Conservation (phyloP, 345 rosid genomes). For the Citrus unshiu region DNA sequence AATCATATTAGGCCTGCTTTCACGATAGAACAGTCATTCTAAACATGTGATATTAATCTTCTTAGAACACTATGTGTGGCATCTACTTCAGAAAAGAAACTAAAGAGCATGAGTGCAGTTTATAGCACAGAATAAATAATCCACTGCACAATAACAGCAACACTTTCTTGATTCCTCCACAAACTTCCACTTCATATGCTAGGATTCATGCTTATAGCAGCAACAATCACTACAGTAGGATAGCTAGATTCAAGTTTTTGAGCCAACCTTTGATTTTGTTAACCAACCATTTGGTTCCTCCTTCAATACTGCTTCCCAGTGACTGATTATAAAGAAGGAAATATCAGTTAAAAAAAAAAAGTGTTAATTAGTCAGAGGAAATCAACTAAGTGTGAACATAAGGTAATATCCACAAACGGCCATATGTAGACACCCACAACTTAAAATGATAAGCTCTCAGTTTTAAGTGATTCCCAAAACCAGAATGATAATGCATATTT, state of each 20-base stretch:
- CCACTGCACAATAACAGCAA: background rate
- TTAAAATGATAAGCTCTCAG: background rate
- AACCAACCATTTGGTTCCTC: conserved; percentile 92
- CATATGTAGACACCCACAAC: background rate
- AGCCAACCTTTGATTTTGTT: conserved; percentile 83
- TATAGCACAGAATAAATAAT: background rate
- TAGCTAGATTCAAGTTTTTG: background rate
- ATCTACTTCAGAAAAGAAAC: background rate
- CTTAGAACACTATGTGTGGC: background rate
- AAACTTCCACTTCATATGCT: background rate
- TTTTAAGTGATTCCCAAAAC: background rate
- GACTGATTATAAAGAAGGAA: conserved; percentile 42
- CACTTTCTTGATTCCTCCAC: background rate
- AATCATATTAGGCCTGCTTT: background rate
- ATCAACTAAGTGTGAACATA: background rate
- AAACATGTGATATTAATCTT: background rate
- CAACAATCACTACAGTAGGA: background rate
- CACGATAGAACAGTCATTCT: background rate
- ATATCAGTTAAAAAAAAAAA: background rate
- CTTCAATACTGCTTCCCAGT: conserved; percentile 73
- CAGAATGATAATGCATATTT: background rate
- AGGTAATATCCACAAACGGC: background rate
- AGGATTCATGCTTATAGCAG: background rate
- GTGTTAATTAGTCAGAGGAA: background rate
- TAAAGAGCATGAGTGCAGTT: background rate